These are phyloP conservation scores for Umbilicus rupestris DNA, from an alignment of 164 flowering plant genomes.

Conservation along the genomic window DNA sequence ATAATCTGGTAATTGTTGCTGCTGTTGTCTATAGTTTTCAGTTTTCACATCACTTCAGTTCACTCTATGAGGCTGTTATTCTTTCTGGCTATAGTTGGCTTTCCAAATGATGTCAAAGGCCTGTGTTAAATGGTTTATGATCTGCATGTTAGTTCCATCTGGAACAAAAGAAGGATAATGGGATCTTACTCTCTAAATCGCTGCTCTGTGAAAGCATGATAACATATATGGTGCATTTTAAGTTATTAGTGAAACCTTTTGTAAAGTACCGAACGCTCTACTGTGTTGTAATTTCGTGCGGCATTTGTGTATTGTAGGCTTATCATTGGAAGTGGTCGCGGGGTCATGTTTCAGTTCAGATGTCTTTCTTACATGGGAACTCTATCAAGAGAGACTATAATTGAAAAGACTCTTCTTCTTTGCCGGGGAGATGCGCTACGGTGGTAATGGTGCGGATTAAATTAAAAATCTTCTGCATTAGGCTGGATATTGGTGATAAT, in stretches of 20 bases:
- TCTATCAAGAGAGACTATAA: not conserved
- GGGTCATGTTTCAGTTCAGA: not conserved
- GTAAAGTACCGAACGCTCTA: not conserved
- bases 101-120: not conserved
- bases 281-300: not conserved
- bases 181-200: not conserved
- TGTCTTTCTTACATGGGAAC: not conserved
- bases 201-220: not conserved
- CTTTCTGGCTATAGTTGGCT: too few relatives aligned
- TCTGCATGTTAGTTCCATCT: too few relatives aligned
- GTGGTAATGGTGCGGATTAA: not conserved
- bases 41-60: not conserved
- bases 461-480: not conserved
- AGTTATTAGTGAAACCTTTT: not conserved
- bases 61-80: not conserved
- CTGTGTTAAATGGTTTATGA: not conserved
- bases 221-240: not conserved
- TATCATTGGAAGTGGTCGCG: not conserved
- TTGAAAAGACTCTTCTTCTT: not conserved
- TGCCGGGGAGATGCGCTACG: not conserved
- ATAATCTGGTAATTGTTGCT: conserved; percentile 1
- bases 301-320: not conserved
- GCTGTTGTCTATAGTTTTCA: not conserved
- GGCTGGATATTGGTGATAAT: not conserved
- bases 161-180: not conserved